phyloP scores from a whole-genome alignment of 2,329 filamentous ascomycete species.

The Aspergillus floridensis region DNA sequence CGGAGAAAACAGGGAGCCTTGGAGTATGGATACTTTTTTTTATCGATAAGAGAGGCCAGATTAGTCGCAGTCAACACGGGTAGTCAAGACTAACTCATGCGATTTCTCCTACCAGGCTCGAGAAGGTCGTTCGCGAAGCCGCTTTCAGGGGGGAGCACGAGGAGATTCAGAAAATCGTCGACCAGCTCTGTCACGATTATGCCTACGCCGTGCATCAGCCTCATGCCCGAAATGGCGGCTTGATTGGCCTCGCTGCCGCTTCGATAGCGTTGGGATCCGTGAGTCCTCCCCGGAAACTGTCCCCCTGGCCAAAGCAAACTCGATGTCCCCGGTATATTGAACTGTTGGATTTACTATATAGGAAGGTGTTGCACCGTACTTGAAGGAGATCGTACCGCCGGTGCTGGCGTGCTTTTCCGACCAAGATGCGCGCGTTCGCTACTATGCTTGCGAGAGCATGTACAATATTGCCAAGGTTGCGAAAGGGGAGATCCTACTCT shows the following conservation, averaged over 20 bases:
- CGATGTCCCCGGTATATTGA: constrained; percentile 5
- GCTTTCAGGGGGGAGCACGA: constrained; percentile 73
- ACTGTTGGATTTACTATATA: constrained; percentile 12
- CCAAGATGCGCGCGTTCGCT: constrained; percentile 93
- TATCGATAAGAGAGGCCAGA: not conserved
- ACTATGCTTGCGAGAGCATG: constrained; percentile 99
- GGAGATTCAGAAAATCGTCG: constrained; percentile 80
- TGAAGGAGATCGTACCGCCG: constrained; percentile 91
- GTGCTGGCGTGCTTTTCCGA: constrained; percentile 97
- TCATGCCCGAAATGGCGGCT: constrained; percentile 90
- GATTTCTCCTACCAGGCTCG: constrained; percentile 60
- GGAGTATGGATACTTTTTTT: constrained; percentile 63
- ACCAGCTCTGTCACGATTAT: constrained; percentile 96
- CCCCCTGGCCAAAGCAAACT: not conserved
- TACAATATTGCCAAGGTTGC: constrained; percentile 99
- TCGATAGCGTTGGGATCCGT: constrained; percentile 92
- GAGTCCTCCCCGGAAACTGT: constrained; percentile 42
- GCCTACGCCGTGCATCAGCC: constrained; percentile 96
- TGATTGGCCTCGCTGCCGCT: constrained; percentile 92
- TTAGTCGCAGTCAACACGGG: not conserved
- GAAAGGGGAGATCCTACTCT: constrained; percentile 93
- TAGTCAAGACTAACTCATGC: constrained; percentile 9
- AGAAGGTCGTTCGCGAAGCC: constrained; percentile 83
- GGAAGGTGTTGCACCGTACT: constrained; percentile 85
- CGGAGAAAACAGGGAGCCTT: constrained; percentile 95